phyloP scores from a whole-genome alignment of 495 filamentous ascomycete species.

The Zalerion maritima region DNA sequence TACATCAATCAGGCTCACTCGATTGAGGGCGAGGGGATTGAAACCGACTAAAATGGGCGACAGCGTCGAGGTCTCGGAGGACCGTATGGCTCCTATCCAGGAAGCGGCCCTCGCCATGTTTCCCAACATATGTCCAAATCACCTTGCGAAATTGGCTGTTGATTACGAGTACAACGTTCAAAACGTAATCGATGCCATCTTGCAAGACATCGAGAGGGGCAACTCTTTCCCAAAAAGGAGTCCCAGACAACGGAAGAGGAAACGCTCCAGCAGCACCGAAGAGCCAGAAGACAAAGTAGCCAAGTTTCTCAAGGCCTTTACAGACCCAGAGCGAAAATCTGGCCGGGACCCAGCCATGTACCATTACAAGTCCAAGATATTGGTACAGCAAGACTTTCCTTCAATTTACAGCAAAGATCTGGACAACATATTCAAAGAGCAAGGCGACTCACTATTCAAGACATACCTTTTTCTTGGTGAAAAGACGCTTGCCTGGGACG shows the following conservation, averaged over 20 bases:
- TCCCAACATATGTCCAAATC: constrained; percentile 24
- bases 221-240: constrained; percentile 16
- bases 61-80: no score
- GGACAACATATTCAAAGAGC: constrained; percentile 4
- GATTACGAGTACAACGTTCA: constrained; percentile 9
- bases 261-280: background rate
- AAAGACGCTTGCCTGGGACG: constrained; percentile 4
- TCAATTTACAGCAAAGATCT: constrained; percentile 10
- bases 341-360: constrained; percentile 4
- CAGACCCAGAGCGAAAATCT: constrained; percentile 9
- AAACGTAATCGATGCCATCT: constrained; percentile 10
- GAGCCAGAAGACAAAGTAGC: constrained; percentile 3
- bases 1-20: no score
- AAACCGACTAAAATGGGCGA: no score
- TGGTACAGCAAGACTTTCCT: constrained; percentile 15
- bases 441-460: constrained; percentile 13
- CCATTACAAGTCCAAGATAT: constrained; percentile 3
- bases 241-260: background rate
- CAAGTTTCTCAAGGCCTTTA: constrained; percentile 6
- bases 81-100: no score
- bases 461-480: constrained; percentile 18
- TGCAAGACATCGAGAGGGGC: constrained; percentile 21
- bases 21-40: no score
- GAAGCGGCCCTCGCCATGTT: constrained; percentile 16
- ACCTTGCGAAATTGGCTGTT: constrained; percentile 8